phyloP scores from a whole-genome alignment of 2,329 filamentous ascomycete genomes.

The Fusarium sp. region DNA sequence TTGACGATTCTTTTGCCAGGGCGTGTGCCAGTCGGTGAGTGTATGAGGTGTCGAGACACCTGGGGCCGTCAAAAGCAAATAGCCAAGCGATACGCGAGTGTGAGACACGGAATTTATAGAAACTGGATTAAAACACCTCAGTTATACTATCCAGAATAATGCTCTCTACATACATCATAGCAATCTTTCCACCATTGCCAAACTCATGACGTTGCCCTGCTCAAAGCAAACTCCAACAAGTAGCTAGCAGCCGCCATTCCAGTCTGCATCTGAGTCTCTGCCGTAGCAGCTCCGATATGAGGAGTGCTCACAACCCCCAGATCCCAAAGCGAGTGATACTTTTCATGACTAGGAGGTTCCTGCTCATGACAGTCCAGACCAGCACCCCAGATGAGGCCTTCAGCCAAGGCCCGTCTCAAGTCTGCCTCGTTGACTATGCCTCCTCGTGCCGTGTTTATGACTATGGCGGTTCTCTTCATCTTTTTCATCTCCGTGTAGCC shows the following conservation, averaged over 20 bases:
- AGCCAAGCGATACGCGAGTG: neutral
- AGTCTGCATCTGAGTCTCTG: constrained; percentile 44
- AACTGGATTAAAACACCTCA: neutral
- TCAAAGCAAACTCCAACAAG: constrained; percentile 34
- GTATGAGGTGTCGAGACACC: neutral
- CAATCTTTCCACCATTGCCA: neutral
- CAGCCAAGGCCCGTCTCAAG: constrained; percentile 44
- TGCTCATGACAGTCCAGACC: constrained; percentile 52
- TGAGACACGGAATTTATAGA: neutral
- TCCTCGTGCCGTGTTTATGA: constrained; percentile 53
- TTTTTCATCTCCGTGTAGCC: constrained; percentile 41
- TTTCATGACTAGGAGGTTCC: constrained; percentile 50
- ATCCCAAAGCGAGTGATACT: constrained; percentile 48
- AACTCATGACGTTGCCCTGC: neutral
- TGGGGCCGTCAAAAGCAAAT: neutral
- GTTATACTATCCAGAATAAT: neutral
- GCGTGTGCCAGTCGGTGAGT: neutral
- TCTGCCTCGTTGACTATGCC: constrained; percentile 52
- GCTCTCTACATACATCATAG: neutral
- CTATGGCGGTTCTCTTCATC: constrained; percentile 52
- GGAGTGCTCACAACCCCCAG: constrained; percentile 53
- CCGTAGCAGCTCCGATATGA: constrained; percentile 57
- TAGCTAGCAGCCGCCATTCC: constrained; percentile 41
- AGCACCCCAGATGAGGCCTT: constrained; percentile 50
- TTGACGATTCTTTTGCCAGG: neutral